Conservation (phyloP, 176 grass and related monocot genomes). For the Pontederia crassipes region DNA sequence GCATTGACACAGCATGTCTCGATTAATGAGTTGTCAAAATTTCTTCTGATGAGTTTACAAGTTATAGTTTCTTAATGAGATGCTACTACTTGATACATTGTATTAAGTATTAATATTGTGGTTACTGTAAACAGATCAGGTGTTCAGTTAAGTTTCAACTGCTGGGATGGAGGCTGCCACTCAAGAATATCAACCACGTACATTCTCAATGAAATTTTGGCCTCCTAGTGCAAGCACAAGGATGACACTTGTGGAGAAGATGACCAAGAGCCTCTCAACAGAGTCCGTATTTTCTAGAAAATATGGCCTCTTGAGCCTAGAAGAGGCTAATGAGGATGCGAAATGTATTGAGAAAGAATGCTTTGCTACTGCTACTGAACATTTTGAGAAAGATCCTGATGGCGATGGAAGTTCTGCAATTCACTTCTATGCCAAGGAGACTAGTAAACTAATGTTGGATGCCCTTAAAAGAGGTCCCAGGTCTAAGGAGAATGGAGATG, state of each 20-base stretch:
- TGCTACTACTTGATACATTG: background rate
- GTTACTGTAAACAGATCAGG: background rate
- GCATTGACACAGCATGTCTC: too few relatives aligned
- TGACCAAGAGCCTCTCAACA: conserved; percentile 62
- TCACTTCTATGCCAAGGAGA: conserved; percentile 79
- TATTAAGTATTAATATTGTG: background rate
- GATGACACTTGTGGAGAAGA: conserved; percentile 60
- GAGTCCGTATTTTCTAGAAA: conserved; percentile 62
- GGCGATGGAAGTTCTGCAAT: conserved; percentile 84
- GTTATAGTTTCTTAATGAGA: background rate
- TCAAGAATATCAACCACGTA: conserved; percentile 32
- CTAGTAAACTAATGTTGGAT: conserved; percentile 70
- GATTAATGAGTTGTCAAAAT: too few relatives aligned
- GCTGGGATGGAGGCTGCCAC: background rate
- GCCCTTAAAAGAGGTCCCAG: conserved; percentile 62
- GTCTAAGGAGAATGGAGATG: conserved; percentile 19
- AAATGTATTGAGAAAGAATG: conserved; percentile 49
- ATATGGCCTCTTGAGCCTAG: conserved; percentile 55
- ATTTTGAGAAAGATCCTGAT: conserved; percentile 71
- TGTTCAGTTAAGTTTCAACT: background rate
- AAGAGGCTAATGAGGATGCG: conserved; percentile 60
- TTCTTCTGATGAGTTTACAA: too few relatives aligned
- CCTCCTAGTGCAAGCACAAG: conserved; percentile 65
- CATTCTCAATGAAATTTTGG: conserved; percentile 85
- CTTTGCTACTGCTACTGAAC: conserved; percentile 45